Percentiles rank a stretch among this genome's conserved stretches.
Conservation (phyloP, 345 rosid genomes). For the Ricinus communis region DNA sequence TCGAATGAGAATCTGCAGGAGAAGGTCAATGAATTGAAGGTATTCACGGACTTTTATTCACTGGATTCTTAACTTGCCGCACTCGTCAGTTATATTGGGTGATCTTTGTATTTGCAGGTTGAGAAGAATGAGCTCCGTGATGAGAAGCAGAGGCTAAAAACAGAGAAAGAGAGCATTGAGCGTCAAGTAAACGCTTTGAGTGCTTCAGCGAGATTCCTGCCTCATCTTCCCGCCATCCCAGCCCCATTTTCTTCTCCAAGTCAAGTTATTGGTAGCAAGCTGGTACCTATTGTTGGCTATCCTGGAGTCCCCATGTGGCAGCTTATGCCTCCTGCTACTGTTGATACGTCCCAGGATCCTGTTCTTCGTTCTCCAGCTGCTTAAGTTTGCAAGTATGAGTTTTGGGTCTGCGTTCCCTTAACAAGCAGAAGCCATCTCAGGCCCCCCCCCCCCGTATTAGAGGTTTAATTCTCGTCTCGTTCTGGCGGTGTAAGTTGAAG, state of each 20-base stretch:
- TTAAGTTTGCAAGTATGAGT: slow-evolving; percentile 8
- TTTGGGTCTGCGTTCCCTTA: not conserved
- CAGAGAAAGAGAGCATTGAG: slow-evolving; percentile 26
- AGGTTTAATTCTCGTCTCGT: too few species aligned
- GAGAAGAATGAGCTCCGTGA: slow-evolving; percentile 34
- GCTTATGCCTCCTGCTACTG: slow-evolving; percentile 28
- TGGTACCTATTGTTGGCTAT: slow-evolving; percentile 28
- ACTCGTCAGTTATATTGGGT: not conserved
- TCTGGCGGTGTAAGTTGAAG: not conserved
- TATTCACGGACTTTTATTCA: not conserved
- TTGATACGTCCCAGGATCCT: slow-evolving; percentile 29
- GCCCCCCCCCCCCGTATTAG: too few species aligned
- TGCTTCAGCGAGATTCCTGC: slow-evolving; percentile 9
- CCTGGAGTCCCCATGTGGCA: slow-evolving; percentile 33
- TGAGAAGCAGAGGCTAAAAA: slow-evolving; percentile 35
- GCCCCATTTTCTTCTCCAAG: slow-evolving; percentile 22
- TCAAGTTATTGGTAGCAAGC: slow-evolving; percentile 26
- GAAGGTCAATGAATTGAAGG: slow-evolving; percentile 41
- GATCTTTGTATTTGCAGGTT: slow-evolving; percentile 15
- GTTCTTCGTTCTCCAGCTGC: slow-evolving; percentile 26
- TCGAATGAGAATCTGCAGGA: slow-evolving; percentile 30
- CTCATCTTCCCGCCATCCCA: slow-evolving; percentile 13
- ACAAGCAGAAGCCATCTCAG: not conserved
- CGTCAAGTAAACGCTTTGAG: slow-evolving; percentile 16
- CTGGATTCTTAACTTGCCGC: not conserved